Percentiles rank a stretch among this genome's conserved stretches.
These are phyloP conservation scores for Cadophora luteo-olivacea DNA, from an alignment of 2,329 filamentous ascomycete species.

Conservation along the genomic window DNA sequence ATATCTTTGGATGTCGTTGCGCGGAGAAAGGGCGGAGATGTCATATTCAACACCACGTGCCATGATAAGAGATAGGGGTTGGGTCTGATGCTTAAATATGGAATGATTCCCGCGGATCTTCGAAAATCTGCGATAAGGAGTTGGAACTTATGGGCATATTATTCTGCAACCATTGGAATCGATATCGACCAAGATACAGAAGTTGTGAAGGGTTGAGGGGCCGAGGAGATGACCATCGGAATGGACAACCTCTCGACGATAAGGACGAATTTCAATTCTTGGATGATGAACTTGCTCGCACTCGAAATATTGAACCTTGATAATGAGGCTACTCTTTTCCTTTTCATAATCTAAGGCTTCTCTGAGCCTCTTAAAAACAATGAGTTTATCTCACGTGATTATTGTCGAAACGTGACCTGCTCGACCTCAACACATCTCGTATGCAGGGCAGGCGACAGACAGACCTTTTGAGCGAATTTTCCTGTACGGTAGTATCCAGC, in stretches of 20 bases:
- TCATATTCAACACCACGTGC: not conserved
- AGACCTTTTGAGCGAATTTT: not conserved
- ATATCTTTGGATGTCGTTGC: conserved; percentile 17
- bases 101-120: conserved; percentile 1
- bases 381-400: not conserved
- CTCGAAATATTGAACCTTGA: too few relatives aligned
- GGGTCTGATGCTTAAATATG: conserved; percentile 1
- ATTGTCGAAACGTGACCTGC: not conserved
- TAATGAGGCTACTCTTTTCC: too few relatives aligned
- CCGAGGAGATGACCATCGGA: not conserved
- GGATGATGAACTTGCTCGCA: not conserved
- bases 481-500: not conserved
- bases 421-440: too few relatives aligned
- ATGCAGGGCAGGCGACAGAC: too few relatives aligned
- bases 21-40: conserved; percentile 19
- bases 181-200: not conserved
- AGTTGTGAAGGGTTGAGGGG: not conserved
- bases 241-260: not conserved
- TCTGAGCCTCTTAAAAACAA: not conserved
- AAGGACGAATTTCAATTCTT: not conserved
- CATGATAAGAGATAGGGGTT: conserved; percentile 15
- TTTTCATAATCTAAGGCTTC: too few relatives aligned
- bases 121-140: not conserved
- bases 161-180: not conserved
- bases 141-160: not conserved